Percentiles rank a stretch among this genome's conserved stretches.
These are phyloP conservation scores for Candida sanyaensis DNA, from an alignment of 1,139 yeast genomes.

Conservation along the genomic window DNA sequence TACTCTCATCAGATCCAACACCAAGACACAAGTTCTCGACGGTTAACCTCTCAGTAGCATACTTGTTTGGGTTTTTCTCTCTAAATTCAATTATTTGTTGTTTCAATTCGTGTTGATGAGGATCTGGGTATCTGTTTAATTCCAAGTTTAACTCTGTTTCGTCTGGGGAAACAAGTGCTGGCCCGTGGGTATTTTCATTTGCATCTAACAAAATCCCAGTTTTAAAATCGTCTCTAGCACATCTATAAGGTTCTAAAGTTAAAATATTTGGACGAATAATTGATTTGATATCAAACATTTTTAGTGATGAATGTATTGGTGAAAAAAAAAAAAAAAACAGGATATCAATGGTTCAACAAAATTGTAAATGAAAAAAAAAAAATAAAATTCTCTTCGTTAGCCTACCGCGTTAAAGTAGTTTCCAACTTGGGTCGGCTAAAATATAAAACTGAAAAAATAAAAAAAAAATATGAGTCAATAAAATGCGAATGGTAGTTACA, in stretches of 20 bases:
- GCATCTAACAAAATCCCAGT: constrained; percentile 91
- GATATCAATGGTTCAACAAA: not conserved
- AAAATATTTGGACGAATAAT: constrained; percentile 84
- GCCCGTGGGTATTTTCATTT: constrained; percentile 94
- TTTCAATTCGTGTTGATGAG: constrained; percentile 86
- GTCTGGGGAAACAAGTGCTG: constrained; percentile 50
- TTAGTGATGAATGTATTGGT: not conserved
- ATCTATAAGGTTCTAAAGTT: constrained; percentile 82
- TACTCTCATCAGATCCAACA: constrained; percentile 96
- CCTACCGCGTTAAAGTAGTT: not conserved
- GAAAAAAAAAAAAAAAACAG: too few relatives aligned
- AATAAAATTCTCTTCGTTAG: not conserved
- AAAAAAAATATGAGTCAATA: constrained; percentile 3
- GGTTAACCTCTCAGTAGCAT: constrained; percentile 32
- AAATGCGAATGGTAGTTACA: not conserved
- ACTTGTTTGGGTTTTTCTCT: constrained; percentile 46
- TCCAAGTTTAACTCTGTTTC: constrained; percentile 39
- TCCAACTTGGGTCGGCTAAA: not conserved
- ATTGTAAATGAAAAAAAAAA: not conserved
- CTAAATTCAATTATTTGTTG: constrained; percentile 70
- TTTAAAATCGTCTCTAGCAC: constrained; percentile 92
- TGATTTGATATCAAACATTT: constrained; percentile 54
- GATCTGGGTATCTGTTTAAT: constrained; percentile 93
- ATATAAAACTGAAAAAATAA: not conserved
- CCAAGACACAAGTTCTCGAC: constrained; percentile 85